Percentiles rank a stretch among this genome's conserved stretches.
phyloP scores from a whole-genome alignment of 192 early-diverging fungal species.

The Backusella luteola region DNA sequence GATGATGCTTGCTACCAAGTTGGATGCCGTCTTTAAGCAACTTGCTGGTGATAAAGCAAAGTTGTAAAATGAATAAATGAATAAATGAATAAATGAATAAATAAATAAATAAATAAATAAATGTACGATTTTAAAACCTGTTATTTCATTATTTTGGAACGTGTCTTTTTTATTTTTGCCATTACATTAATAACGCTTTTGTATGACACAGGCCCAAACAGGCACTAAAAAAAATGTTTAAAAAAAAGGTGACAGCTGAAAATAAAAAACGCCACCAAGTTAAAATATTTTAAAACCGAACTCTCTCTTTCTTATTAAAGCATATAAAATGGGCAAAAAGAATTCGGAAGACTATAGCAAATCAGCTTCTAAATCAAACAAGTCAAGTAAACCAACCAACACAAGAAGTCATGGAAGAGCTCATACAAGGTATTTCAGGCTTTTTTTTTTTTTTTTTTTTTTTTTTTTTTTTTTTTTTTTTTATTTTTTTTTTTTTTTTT shows the following conservation, averaged over 20 bases:
- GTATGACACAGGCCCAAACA: no score
- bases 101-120: not conserved
- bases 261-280: not conserved
- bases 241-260: not conserved
- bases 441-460: not conserved
- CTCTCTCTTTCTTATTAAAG: not conserved
- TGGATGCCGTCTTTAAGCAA: constrained; percentile 65
- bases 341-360: constrained; percentile 11
- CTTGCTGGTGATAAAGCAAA: constrained; percentile 58
- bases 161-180: not conserved
- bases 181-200: no score
- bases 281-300: not conserved
- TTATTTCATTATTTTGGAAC: not conserved
- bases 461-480: not conserved
- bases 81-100: no score
- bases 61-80: constrained; percentile 46
- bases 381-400: not conserved
- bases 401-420: constrained; percentile 1
- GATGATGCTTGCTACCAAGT: constrained; percentile 71
- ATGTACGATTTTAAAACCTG: not conserved
- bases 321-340: constrained; percentile 10
- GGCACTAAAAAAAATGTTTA: no score
- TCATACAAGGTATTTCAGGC: not conserved
- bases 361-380: not conserved
- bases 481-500: not conserved